Conservation (phyloP, 2,329 filamentous ascomycete species). For the Albifimbria verrucaria region DNA sequence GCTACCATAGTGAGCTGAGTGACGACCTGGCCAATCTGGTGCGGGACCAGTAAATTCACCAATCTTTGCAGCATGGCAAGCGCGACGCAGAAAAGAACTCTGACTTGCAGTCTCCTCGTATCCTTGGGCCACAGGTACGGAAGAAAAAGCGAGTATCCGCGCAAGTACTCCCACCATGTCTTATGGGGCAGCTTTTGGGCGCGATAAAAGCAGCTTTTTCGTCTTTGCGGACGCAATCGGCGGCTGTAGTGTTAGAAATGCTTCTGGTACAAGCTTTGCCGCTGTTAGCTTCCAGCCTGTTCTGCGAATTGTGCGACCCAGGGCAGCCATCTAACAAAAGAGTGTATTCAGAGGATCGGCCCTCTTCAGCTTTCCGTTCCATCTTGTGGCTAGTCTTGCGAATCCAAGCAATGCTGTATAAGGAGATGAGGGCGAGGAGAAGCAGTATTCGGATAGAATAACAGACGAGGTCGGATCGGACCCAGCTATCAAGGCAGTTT, state of each 20-base stretch:
- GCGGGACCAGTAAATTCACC: constrained; percentile 83
- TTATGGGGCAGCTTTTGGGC: constrained; percentile 81
- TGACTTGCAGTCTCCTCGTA: constrained; percentile 66
- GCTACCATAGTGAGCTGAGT: constrained; percentile 58
- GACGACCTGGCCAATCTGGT: constrained; percentile 78
- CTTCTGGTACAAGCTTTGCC: constrained; percentile 31
- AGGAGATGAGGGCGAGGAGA: constrained; percentile 56
- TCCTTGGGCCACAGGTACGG: constrained; percentile 95
- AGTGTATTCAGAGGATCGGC: constrained; percentile 53
- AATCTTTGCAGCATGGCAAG: constrained; percentile 77
- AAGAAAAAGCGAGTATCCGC: constrained; percentile 90
- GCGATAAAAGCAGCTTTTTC: constrained; percentile 81
- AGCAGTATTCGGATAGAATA: constrained; percentile 67
- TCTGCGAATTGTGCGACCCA: constrained; percentile 32
- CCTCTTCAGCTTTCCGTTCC: constrained; percentile 34
- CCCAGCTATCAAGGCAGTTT: constrained; percentile 35
- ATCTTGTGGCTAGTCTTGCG: constrained; percentile 35
- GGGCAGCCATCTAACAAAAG: constrained; percentile 54
- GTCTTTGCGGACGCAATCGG: constrained; percentile 39
- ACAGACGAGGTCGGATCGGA: constrained; percentile 59
- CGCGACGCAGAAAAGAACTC: constrained; percentile 80
- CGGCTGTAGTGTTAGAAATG: constrained; percentile 30
- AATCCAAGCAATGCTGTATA: constrained; percentile 39
- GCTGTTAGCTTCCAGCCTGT: constrained; percentile 21
- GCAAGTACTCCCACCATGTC: constrained; percentile 94